Percentiles rank a stretch among this genome's conserved stretches.
Evolutionary conservation across 129 eudicot genomes (phyloP).

Genomic region (Arctium minus): DNA sequence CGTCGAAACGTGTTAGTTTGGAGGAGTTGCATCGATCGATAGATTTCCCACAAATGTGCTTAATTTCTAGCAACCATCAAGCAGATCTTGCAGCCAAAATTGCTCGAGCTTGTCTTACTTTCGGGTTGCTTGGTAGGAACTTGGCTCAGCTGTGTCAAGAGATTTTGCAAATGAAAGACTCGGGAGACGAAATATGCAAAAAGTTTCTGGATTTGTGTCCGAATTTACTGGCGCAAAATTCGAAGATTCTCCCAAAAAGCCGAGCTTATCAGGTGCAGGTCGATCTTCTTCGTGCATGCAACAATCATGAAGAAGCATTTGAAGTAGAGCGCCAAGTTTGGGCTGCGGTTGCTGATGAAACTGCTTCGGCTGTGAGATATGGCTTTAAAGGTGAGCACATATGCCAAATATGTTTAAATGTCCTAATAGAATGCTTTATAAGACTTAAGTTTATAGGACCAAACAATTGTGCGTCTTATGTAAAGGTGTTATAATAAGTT

Average conservation of each 20-base stretch:
- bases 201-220: constrained; percentile 57
- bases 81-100: constrained; percentile 85
- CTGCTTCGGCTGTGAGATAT: constrained; percentile 96
- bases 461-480: not conserved
- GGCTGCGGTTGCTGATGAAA: constrained; percentile 96
- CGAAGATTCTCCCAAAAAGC: constrained; percentile 79
- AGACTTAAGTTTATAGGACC: not conserved
- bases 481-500: not conserved
- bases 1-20: constrained; percentile 68
- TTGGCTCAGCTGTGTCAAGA: constrained; percentile 80
- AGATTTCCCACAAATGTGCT: constrained; percentile 86
- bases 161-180: constrained; percentile 61
- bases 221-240: constrained; percentile 46
- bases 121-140: constrained; percentile 88
- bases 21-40: constrained; percentile 91
- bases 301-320: constrained; percentile 50
- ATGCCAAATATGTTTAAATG: not conserved
- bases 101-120: constrained; percentile 66
- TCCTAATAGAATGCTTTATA: not conserved
- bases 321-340: constrained; percentile 69
- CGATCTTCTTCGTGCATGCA: constrained; percentile 81
- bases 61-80: constrained; percentile 70
- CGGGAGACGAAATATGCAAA: constrained; percentile 62
- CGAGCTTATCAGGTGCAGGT: constrained; percentile 84
- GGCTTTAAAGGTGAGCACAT: constrained; percentile 71